Evolutionary conservation across 805 yeast genomes (phyloP), one percentile per base, ranked within the genome.

Genomic region (Schwanniomyces sp.): DNA sequence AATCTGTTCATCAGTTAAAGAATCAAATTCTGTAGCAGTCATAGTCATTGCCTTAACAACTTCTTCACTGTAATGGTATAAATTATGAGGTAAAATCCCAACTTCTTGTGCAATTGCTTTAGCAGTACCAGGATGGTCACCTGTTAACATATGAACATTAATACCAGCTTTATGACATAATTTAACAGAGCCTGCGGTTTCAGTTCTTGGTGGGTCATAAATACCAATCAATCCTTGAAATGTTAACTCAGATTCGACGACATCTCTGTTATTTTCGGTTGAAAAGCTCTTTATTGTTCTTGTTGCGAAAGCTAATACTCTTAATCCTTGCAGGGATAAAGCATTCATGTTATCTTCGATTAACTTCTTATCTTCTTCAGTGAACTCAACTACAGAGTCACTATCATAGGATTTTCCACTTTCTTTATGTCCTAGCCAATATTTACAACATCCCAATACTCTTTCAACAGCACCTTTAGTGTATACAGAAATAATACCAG

Each of bases 401-500:
- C 49, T 48, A 45, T 62, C 66, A 32, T 40, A 55, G 16, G 62
- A 52, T 28, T 71, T 67, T 41, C 67, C 57, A 9, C 57, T 56
- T 32, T 55, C 48, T 2, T 55, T 45, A 41, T 64, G 64, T 17
- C 75, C 74, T 47, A 67, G 70, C 87, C 88, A 84, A 18, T 64
- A 65, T 12, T 68, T 56, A 62, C 91, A 86, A 37, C 81, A 74
- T 0, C 65, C 72, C 14, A 86, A 62, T 41, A 86, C 72, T 54
- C 91, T 75, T 66, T 86, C 92, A 34, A 84, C 89, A 0, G 92
- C 92, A 60, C 92, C 92, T 61, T 86, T 86, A 21, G 88, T 76
- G 61, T 70, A 84, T 17, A 59, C 57, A 16, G 59, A 56, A 28
- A 61, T 65, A 9, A 51, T 53, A 2, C 44, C 53, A 37, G 69